Evolutionary conservation across 176 grass and related monocot species (phyloP), one percentile per base, ranked within the genome.

Genomic region (Dactylis glomerata): DNA sequence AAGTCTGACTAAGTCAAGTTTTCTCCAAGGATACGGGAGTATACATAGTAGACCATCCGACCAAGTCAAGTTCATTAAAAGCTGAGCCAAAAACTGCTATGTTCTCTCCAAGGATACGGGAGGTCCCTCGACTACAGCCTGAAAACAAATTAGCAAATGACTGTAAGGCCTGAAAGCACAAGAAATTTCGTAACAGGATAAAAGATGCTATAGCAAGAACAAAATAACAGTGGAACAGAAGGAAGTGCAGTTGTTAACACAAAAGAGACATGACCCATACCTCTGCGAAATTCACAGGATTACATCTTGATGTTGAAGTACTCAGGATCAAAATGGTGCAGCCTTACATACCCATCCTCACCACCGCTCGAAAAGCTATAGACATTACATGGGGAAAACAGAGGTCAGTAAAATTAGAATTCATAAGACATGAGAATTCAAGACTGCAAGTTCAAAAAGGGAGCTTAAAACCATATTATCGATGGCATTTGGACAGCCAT

Each of bases 321-420:
- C 5, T 96, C 96, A 0, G 83, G 57, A 83, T 96, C 91, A 82
- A 96, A 99, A 82, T 94, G 96, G 79, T 94, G 96, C 81, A 99
- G 76, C 59, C 93, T 89, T 26, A 96, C 93, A 57, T 99, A 99
- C 56, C 96, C 93, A 96, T 96, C 96, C 81, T 96, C 96, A 80
- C 96, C 93, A 67, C 96, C 93, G 65, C 93, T 96, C 4, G 91
- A 91, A 76, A 96, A 96, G 58, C 93, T 99, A 56, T 40, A 1
- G 2, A 59, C 2, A 63, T 52, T 61, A 73, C 12, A 49, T 58
- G 16, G 16, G 67, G 78, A 62, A 86, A 56, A 75, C 3, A 78
- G 10, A 3, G 71, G 71, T 19, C 42, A 1, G 27, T 0, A 0
- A 47, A 52, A 68, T 69, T 41, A 42, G 52, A 47, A 6, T 23